Conservation (phyloP, 371 early-diverging fungal species). For the Zopfochytrium polystomum region DNA sequence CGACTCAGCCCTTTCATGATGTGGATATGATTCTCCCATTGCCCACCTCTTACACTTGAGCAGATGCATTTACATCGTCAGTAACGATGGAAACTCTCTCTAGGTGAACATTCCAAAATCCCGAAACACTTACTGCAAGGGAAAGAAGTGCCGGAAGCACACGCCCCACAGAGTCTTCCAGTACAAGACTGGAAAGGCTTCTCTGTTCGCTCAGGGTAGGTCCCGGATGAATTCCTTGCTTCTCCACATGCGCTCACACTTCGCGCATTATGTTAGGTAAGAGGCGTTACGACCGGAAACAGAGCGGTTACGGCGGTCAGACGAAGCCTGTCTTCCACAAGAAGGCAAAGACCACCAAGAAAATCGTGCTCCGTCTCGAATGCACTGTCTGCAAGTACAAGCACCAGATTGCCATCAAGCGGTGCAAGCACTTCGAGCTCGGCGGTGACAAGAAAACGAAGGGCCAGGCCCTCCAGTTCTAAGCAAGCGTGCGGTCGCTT, state of each 20-base stretch:
- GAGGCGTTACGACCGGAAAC: conserved; percentile 69
- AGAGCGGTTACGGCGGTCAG: conserved; percentile 92
- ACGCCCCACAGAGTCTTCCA: conserved; percentile 98
- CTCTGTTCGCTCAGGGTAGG: conserved; percentile 90
- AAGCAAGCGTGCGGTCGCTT: too few relatives aligned
- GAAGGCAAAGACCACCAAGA: conserved; percentile 98
- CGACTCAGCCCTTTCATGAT: too few relatives aligned
- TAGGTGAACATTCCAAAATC: conserved; percentile 98
- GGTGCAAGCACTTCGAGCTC: conserved; percentile 99
- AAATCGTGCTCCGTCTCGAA: conserved; percentile 97
- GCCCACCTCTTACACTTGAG: too few relatives aligned
- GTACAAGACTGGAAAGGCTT: conserved; percentile 99
- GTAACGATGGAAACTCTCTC: too few relatives aligned
- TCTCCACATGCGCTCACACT: too few relatives aligned
- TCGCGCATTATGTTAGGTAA: conserved; percentile 49
- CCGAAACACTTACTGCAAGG: conserved; percentile 97
- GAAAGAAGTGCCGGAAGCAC: conserved; percentile 94
- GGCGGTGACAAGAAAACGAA: conserved; percentile 97
- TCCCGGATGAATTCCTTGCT: background rate
- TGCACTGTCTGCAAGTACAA: conserved; percentile 98
- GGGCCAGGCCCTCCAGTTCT: too few relatives aligned
- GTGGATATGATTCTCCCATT: too few relatives aligned
- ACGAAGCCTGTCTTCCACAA: conserved; percentile 93
- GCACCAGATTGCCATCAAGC: conserved; percentile 92
- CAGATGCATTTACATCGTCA: too few relatives aligned